Conservation (phyloP, 106 monocot genomes). For the Triglochin maritima region DNA sequence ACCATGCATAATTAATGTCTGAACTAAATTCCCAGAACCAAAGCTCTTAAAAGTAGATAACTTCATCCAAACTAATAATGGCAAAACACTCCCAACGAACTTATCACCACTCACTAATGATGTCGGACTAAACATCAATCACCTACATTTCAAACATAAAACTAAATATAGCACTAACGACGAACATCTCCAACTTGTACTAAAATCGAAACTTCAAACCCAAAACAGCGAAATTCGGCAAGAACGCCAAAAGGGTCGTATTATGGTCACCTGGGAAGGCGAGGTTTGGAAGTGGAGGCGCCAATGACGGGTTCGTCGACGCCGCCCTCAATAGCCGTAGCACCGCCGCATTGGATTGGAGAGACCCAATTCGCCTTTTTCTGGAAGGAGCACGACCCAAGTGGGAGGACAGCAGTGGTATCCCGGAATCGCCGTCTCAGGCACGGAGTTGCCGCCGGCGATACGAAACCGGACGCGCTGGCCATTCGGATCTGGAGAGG, state of each 20-base stretch:
- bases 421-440: neutral
- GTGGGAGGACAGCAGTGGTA: neutral
- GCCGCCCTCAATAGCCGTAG: neutral
- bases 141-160: neutral
- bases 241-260: neutral
- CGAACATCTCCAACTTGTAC: neutral
- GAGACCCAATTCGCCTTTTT: neutral
- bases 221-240: neutral
- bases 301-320: constrained; percentile 3
- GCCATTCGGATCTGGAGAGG: neutral
- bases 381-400: neutral
- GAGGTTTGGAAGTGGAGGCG: neutral
- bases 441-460: constrained; percentile 7
- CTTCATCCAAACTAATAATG: too few species aligned
- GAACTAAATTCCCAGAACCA: too few species aligned
- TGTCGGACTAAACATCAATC: neutral
- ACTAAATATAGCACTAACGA: neutral
- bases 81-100: too few species aligned
- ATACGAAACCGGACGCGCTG: constrained; percentile 4
- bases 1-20: too few species aligned
- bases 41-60: too few species aligned
- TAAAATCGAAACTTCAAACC: neutral
- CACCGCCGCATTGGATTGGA: neutral
- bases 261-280: constrained; percentile 3
- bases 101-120: neutral